A percentile compares a stretch with the other conserved stretches of the same genome.
Evolutionary conservation across 371 early-diverging fungal genomes (phyloP).

Genomic region (Circinella minor): DNA sequence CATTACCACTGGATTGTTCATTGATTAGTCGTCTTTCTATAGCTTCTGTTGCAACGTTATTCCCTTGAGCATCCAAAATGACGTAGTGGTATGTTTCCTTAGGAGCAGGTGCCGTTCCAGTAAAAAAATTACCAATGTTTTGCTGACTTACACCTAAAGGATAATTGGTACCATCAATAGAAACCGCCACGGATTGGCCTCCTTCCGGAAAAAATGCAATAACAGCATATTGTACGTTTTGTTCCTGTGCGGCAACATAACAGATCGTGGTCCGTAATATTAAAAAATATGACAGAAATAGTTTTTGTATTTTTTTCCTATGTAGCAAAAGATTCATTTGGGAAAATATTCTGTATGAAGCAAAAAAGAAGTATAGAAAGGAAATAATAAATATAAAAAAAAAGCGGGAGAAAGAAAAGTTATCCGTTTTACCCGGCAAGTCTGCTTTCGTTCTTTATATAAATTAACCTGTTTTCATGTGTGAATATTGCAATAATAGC

Average conservation of each 20-base stretch:
- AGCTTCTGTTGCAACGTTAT: slow-evolving; percentile 13
- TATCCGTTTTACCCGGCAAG: neutral
- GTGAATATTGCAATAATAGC: too few relatives aligned
- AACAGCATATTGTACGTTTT: slow-evolving; percentile 25
- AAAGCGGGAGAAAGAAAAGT: neutral
- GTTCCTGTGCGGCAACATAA: neutral
- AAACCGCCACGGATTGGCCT: slow-evolving; percentile 26
- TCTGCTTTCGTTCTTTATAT: neutral
- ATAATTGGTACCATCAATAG: slow-evolving; percentile 24
- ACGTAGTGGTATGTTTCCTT: slow-evolving; percentile 27
- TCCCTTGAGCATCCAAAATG: slow-evolving; percentile 16
- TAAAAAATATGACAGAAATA: neutral
- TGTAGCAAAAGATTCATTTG: neutral
- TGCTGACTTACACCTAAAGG: slow-evolving; percentile 14
- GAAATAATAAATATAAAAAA: too few relatives aligned
- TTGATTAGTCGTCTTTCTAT: slow-evolving; percentile 28
- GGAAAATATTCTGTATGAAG: neutral
- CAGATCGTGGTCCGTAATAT: neutral
- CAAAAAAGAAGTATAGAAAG: neutral
- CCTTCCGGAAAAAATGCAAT: slow-evolving; percentile 29
- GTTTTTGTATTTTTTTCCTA: too few relatives aligned
- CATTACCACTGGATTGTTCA: slow-evolving; percentile 48
- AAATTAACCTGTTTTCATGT: neutral
- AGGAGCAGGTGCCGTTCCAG: slow-evolving; percentile 27
- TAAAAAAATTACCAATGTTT: slow-evolving; percentile 22